These are phyloP conservation scores for Uronychia binucleata DNA, from an alignment of 73 alveolate genomes.

Conservation along the genomic window DNA sequence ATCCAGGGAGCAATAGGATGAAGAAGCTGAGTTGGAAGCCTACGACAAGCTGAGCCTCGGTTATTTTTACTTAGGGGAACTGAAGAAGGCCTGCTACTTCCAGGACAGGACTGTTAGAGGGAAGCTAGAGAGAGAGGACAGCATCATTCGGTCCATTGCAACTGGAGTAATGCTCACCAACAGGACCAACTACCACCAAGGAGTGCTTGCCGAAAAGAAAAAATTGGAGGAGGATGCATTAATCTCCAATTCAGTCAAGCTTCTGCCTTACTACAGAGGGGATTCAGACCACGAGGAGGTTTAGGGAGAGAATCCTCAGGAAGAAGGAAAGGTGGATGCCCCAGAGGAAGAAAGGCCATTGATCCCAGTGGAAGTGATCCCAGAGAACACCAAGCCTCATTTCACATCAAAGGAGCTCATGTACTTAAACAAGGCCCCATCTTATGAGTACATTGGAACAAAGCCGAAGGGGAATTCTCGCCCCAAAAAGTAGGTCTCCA, in stretches of 20 bases:
- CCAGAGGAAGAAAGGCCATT: neutral
- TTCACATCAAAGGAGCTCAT: neutral
- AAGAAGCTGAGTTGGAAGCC: neutral
- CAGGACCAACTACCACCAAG: neutral
- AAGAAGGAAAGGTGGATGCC: neutral
- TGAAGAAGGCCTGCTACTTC: neutral
- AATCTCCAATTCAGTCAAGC: neutral
- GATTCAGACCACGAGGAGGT: neutral
- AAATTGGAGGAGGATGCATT: neutral
- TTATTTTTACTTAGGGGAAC: neutral
- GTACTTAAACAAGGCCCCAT: neutral
- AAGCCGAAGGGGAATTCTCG: too few species aligned
- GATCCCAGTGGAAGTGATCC: neutral
- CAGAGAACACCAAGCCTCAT: neutral
- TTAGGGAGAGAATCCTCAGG: neutral
- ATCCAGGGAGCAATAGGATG: neutral
- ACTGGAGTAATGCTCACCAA: neutral
- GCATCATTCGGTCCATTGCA: neutral
- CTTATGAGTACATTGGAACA: neutral
- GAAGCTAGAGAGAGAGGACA: neutral
- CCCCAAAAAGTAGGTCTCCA: neutral
- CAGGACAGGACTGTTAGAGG: neutral
- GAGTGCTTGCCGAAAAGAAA: neutral
- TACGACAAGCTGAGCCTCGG: neutral
- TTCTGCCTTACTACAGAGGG: neutral